Conservation (phyloP, 345 rosid genomes). For the Populus davidiana region DNA sequence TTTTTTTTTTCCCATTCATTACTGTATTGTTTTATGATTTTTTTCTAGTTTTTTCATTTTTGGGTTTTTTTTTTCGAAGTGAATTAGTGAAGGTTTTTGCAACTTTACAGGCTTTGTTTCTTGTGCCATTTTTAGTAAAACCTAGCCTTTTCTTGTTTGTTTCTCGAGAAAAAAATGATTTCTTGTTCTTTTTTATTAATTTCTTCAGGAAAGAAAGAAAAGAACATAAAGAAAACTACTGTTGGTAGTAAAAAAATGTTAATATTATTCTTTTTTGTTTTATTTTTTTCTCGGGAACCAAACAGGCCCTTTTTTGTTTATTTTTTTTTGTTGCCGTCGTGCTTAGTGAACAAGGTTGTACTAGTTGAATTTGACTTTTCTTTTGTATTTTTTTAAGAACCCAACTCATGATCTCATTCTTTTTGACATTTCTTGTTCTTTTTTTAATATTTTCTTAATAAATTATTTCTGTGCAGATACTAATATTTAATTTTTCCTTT, state of each 20-base stretch:
- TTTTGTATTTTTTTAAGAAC: not conserved
- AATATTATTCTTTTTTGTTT: not conserved
- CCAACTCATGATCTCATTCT: not conserved
- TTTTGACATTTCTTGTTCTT: not conserved
- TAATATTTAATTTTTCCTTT: not conserved
- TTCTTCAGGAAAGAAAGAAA: not conserved
- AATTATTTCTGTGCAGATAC: too few species aligned
- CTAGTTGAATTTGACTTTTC: not conserved
- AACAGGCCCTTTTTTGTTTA: not conserved
- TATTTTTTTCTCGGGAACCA: not conserved
- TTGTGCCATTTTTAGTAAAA: not conserved
- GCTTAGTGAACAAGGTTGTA: not conserved
- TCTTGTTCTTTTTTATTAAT: not conserved
- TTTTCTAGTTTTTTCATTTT: not conserved
- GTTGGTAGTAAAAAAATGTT: not conserved
- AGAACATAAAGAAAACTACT: too few species aligned
- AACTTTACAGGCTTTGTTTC: not conserved
- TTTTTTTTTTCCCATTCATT: not conserved
- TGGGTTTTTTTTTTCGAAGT: not conserved
- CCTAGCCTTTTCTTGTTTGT: conserved; percentile 10
- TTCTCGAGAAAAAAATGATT: not conserved
- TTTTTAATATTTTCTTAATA: not conserved
- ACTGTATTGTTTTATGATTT: not conserved
- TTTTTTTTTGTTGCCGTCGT: not conserved
- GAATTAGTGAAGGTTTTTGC: too few species aligned